These are phyloP conservation scores for Balakata baccata DNA, from an alignment of 345 rosid species.

Conservation along the genomic window DNA sequence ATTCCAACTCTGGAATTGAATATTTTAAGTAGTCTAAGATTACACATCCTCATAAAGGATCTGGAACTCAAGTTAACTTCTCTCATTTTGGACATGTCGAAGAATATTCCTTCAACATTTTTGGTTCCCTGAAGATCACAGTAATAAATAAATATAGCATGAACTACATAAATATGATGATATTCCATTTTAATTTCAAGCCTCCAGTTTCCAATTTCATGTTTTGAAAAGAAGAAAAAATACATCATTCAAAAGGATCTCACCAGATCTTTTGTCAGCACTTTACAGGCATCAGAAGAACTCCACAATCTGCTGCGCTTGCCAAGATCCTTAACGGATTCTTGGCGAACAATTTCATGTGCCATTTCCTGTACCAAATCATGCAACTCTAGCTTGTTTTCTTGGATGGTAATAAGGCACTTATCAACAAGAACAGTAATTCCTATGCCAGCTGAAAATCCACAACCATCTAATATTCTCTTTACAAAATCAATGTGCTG, in stretches of 20 bases:
- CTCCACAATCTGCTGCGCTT: conserved; percentile 5
- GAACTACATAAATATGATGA: background rate
- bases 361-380: background rate
- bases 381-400: conserved; percentile 4
- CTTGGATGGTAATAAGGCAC: background rate
- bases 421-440: background rate
- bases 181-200: background rate
- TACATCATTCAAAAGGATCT: background rate
- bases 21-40: background rate
- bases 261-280: background rate
- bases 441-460: background rate
- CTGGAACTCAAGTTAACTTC: background rate
- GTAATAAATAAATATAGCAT: background rate
- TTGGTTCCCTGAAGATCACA: conserved; percentile 1
- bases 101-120: conserved; percentile 3
- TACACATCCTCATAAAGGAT: background rate
- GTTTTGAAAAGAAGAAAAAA: background rate
- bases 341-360: conserved; percentile 6
- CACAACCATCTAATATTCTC: background rate
- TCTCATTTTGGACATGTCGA: background rate
- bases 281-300: background rate
- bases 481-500: background rate
- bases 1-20: background rate
- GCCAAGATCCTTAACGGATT: background rate
- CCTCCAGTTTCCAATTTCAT: background rate